Evolutionary conservation across 305 asterid genomes (phyloP).

Genomic region (Solanum hybrid): DNA sequence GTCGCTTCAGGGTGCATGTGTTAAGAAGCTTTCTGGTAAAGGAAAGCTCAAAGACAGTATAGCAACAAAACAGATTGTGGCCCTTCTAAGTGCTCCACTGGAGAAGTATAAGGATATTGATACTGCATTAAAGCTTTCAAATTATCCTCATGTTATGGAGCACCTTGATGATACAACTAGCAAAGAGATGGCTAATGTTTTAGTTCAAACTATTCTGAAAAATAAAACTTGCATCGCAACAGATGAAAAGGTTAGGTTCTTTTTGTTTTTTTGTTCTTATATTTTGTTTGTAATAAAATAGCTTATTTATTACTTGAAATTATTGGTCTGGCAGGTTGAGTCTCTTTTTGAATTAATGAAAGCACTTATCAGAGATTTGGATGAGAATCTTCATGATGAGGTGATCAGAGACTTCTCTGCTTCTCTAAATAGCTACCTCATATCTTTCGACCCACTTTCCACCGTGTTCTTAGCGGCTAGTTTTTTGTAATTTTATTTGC

Average conservation of each 20-base stretch:
- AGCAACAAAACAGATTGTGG: conserved; percentile 87
- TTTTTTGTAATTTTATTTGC: background rate
- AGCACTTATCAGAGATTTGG: conserved; percentile 73
- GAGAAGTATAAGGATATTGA: conserved; percentile 93
- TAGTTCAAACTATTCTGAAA: conserved; percentile 76
- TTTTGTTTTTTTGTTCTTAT: background rate
- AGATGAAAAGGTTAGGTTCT: conserved; percentile 62
- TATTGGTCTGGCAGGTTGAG: conserved; percentile 56
- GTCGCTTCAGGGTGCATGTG: conserved; percentile 76
- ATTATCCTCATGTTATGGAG: conserved; percentile 84
- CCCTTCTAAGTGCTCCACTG: conserved; percentile 92
- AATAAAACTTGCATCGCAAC: conserved; percentile 72
- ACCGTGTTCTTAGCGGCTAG: background rate
- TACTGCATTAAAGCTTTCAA: conserved; percentile 78
- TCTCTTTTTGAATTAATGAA: conserved; percentile 77
- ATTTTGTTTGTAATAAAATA: background rate
- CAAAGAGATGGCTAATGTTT: conserved; percentile 91
- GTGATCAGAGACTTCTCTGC: conserved; percentile 28
- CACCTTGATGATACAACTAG: conserved; percentile 68
- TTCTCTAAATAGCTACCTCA: background rate
- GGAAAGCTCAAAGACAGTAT: conserved; percentile 77
- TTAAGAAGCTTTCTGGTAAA: conserved; percentile 67
- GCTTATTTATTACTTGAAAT: conserved; percentile 14
- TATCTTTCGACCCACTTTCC: background rate
- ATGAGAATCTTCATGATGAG: conserved; percentile 63